phyloP scores from a whole-genome alignment of 1,284 basidiomycete genomes.

The Malassezia nana region DNA sequence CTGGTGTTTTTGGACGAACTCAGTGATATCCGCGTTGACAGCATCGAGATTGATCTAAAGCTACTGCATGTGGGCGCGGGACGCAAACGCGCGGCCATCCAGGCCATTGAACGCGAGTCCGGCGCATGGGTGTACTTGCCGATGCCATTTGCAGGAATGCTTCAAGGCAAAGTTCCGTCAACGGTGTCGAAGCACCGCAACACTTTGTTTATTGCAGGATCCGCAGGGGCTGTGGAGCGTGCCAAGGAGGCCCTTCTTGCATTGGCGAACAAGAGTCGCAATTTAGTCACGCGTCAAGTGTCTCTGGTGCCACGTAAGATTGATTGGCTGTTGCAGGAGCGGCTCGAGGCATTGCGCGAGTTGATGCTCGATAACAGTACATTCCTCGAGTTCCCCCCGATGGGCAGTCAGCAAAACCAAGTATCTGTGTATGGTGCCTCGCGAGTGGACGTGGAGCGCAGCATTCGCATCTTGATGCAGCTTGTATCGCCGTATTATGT shows the following conservation, averaged over 20 bases:
- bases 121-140: conserved; percentile 93
- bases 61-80: conserved; percentile 83
- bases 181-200: conserved; percentile 58
- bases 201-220: conserved; percentile 89
- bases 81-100: conserved; percentile 74
- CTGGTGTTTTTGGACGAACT: conserved; percentile 84
- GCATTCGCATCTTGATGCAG: conserved; percentile 88
- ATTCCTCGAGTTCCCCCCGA: conserved; percentile 81
- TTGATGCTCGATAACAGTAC: conserved; percentile 95
- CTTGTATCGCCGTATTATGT: conserved; percentile 91
- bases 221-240: conserved; percentile 63
- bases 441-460: conserved; percentile 86
- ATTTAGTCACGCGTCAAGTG: conserved; percentile 80
- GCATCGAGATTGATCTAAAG: conserved; percentile 89
- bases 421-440: conserved; percentile 91
- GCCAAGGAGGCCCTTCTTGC: conserved; percentile 90
- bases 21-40: conserved; percentile 64
- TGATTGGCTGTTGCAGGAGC: conserved; percentile 93
- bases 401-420: conserved; percentile 79
- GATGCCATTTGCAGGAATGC: conserved; percentile 74
- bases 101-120: conserved; percentile 92
- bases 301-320: conserved; percentile 89
- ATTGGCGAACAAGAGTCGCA: conserved; percentile 76
- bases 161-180: conserved; percentile 46
- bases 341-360: conserved; percentile 74